Evolutionary conservation across 768 basidiomycete genomes (phyloP).

Genomic region (Pleurotus platypus): DNA sequence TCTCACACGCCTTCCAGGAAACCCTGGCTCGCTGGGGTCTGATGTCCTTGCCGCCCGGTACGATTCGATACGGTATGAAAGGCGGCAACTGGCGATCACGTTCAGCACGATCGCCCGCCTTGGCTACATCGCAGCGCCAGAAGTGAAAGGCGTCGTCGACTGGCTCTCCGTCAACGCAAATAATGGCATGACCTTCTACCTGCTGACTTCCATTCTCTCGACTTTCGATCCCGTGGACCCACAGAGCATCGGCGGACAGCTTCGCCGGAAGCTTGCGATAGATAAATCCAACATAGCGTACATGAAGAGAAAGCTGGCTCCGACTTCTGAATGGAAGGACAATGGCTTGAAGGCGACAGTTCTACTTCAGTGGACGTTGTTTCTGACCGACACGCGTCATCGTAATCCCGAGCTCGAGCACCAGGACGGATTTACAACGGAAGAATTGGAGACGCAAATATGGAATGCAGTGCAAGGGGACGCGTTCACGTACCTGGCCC

Average conservation of each 20-base stretch:
- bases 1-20: constrained; percentile 24
- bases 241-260: constrained; percentile 34
- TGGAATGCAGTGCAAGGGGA: constrained; percentile 84
- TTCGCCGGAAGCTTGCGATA: constrained; percentile 45
- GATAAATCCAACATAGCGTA: constrained; percentile 45
- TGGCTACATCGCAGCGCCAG: constrained; percentile 55
- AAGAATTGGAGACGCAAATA: constrained; percentile 77
- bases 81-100: constrained; percentile 61
- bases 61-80: constrained; percentile 72
- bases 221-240: constrained; percentile 68
- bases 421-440: constrained; percentile 64
- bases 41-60: constrained; percentile 67
- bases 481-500: constrained; percentile 68
- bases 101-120: constrained; percentile 61
- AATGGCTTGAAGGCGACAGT: constrained; percentile 67
- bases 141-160: constrained; percentile 62
- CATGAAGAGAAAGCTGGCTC: constrained; percentile 57
- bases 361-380: constrained; percentile 85
- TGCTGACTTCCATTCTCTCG: constrained; percentile 61
- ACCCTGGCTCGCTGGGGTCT: constrained; percentile 49
- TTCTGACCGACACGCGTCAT: constrained; percentile 73
- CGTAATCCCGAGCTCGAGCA: constrained; percentile 63
- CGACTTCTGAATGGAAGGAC: constrained; percentile 62
- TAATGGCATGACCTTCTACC: constrained; percentile 65
- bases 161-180: constrained; percentile 68